Percentiles rank a stretch among this genome's conserved stretches.
Evolutionary conservation across 164 flowering plant genomes (phyloP).

Genomic region (Chimonanthus praecox): DNA sequence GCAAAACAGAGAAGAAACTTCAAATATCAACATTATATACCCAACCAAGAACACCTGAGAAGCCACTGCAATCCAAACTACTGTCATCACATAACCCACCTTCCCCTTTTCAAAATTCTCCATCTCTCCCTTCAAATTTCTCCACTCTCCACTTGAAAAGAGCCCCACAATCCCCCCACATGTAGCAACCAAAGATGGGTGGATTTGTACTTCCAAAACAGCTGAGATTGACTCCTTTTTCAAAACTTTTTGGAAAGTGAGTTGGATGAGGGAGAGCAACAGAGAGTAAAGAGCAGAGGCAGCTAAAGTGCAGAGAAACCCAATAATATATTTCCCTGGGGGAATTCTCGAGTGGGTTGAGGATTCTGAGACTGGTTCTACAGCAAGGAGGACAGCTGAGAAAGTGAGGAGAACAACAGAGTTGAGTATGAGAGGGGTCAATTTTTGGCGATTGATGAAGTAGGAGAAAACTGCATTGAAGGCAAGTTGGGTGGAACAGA

Average conservation of each 20-base stretch:
- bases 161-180: no score
- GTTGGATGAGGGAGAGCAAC: constrained; percentile 23
- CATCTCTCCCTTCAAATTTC: background rate
- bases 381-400: constrained; percentile 19
- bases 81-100: constrained; percentile 8
- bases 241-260: constrained; percentile 2
- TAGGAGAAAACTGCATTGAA: constrained; percentile 22
- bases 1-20: constrained; percentile 10
- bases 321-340: constrained; percentile 9
- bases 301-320: constrained; percentile 23
- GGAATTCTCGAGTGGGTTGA: background rate
- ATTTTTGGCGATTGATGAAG: constrained; percentile 14
- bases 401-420: constrained; percentile 9
- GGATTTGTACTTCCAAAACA: no score
- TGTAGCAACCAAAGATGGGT: no score
- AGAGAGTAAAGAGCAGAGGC: constrained; percentile 24
- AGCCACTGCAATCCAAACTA: constrained; percentile 2
- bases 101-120: constrained; percentile 9
- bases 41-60: constrained; percentile 10
- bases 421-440: no score
- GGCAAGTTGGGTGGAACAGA: constrained; percentile 5
- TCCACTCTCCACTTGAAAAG: no score
- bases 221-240: no score
- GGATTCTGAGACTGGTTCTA: constrained; percentile 10
- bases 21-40: background rate